Evolutionary conservation across 495 filamentous ascomycete genomes (phyloP), one percentile per base, ranked within the genome.

Genomic region (Penicillium psychrofluorescens): DNA sequence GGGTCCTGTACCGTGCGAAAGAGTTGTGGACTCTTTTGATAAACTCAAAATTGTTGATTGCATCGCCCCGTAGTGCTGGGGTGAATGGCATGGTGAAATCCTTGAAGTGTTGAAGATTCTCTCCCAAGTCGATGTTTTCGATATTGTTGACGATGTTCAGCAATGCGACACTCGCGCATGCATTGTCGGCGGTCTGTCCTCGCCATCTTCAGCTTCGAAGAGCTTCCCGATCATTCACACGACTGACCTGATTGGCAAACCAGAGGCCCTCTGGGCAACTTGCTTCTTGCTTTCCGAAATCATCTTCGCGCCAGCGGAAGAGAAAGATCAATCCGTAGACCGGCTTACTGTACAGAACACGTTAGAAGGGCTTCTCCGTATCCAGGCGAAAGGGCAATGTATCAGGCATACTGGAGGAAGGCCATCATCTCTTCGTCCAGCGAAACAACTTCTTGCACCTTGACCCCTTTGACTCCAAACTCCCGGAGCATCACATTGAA

Each of bases 81-180:
- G 76, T 75, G 22, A 95, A 73, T 6, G 67, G 64, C 50, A 63
- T 68, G 0, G 88, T 90, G 45, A 82, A 80, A 1, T 81, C 65
- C 51, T 84, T 89, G 61, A 96, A 92, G 29, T 69, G 57, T 14
- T 66, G 56, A 2, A 96, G 73, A 50, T 80, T 70, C 11, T 78
- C 64, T 5, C 88, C 88, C 6, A 95, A 68, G 10, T 76, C 63
- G 8, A 89, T 64, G 35, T 63, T 59, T 33, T 74, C 66, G 14
- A 84, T 72, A 55, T 96, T 98, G 75, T 94, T 90, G 53, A 95
- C 72, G 42, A 95, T 92, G 43, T 96, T 96, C 16, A 95, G 65
- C 39, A 96, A 62, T 4, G 92, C 91, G 13, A 95, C 78, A 27
- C 86, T 90, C 11, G 88, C 91, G 62, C 92, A 98, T 11, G 87